Conservation (phyloP, 257 asterid genomes). For the Scutellaria minor region DNA sequence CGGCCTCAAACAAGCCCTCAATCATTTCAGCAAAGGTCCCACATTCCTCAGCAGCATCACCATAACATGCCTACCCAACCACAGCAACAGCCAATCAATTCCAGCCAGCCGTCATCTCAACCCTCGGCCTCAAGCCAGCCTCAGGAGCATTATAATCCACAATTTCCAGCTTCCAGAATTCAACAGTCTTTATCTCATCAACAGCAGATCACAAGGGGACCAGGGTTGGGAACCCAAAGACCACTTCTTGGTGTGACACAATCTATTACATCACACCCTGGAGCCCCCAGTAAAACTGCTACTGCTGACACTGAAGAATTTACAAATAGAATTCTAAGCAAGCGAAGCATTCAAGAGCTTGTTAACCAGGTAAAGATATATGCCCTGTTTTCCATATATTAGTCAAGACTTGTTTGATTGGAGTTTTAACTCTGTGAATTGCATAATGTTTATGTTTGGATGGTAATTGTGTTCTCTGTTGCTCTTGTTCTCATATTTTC, state of each 20-base stretch:
- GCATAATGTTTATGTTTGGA: neutral
- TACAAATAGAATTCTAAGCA: conserved; percentile 66
- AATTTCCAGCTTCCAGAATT: conserved; percentile 60
- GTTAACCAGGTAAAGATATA: conserved; percentile 65
- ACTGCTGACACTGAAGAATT: conserved; percentile 62
- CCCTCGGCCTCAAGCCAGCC: conserved; percentile 56
- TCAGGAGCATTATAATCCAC: conserved; percentile 66
- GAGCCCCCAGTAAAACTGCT: conserved; percentile 45
- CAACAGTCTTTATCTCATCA: conserved; percentile 65
- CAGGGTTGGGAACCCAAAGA: conserved; percentile 66
- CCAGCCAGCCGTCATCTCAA: conserved; percentile 56
- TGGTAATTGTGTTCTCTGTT: conserved; percentile 23
- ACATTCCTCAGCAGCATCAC: conserved; percentile 61
- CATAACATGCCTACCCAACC: conserved; percentile 49
- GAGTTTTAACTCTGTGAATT: conserved; percentile 6
- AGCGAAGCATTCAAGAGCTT: conserved; percentile 85
- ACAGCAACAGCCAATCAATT: conserved; percentile 55
- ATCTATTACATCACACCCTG: conserved; percentile 49
- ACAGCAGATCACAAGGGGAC: conserved; percentile 63
- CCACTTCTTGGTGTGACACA: conserved; percentile 55
- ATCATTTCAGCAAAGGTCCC: conserved; percentile 71
- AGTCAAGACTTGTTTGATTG: neutral
- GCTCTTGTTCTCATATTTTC: conserved; percentile 8
- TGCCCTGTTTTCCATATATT: neutral
- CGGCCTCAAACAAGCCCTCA: conserved; percentile 72